Evolutionary conservation across 805 yeast genomes (phyloP), one percentile per base, ranked within the genome.

Genomic region (Yarrowia deformans): DNA sequence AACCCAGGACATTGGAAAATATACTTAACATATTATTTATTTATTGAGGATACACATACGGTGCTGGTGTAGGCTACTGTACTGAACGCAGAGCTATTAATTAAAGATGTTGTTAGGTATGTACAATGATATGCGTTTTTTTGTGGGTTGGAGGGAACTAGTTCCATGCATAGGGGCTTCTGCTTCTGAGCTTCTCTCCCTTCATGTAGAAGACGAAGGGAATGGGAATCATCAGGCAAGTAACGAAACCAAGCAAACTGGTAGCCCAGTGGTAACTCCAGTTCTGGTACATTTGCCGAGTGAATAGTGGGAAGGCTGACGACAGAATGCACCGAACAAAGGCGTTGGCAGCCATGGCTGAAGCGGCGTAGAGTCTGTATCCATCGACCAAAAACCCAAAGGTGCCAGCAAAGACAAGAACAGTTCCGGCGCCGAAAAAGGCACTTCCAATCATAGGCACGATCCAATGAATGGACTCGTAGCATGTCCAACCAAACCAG

Each of bases 281-380:
- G 52, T 83, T 87, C 19, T 83, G 77, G 80, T 89, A 88, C 96
- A 93, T 90, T 79, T 92, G 97, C 29, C 87, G 84, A 1, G 93
- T 90, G 79, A 93, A 92, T 70, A 93, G 81, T 69, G 97, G 97
- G 83, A 93, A 88, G 23, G 88, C 90, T 8, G 91, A 87, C 9
- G 96, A 91, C 70, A 90, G 77, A 42, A 88, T 73, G 75, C 91
- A 91, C 79, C 97, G 85, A 70, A 88, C 78, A 74, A 93, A 81
- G 76, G 90, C 90, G 79, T 92, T 93, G 10, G 97, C 97, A 45
- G 97, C 97, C 71, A 91, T 78, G 2, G 96, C 94, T 3, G 61
- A 55, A 14, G 61, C 61, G 16, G 61, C 61, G 16, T 55, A 55
- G 43, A 87, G 78, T 50, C 79, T 77, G 73, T 81, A 77, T 6